Base-by-base conservation (phyloP, 1,284 basidiomycete genomes). In the Ganoderma multipileum region DNA sequence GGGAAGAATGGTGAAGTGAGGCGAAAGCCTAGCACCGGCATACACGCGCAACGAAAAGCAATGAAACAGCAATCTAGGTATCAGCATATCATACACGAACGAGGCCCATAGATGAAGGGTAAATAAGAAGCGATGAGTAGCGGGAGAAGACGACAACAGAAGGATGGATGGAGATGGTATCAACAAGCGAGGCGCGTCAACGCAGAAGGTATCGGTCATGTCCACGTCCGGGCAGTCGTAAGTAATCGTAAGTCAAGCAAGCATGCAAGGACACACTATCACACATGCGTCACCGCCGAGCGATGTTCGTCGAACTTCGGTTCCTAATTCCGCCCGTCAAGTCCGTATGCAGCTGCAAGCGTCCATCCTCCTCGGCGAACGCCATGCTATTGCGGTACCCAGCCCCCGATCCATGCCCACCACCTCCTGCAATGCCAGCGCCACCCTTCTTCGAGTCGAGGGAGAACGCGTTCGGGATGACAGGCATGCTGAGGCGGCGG, bases 401-500 rank as follows among this genome's bases (percentile, higher is more conserved):
- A 33, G 66, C 61, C 18, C 41, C 61, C 16, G 30, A 70, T 8
- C 75, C 74, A n/a, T n/a, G 44, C n/a, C n/a, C n/a, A 18, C 44
- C 44, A 1, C 74, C 33, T 3, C 33, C 72, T 2, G 72, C 67
- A 26, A 76, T 74, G 4, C 75, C 77, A 18, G 66, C 69, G 61
- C 72, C 75, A 54, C 73, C 73, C 74, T 80, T 81, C 78, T 79
- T 81, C 60, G 78, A 77, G 42, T 81, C 80, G 16, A 76, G 72
- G 6, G 83, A 84, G 74, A 91, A 88, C 26, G 87, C 84, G 65
- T 84, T 84, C 26, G 83, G 82, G 33, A 89, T 85, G 1, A 86
- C 86, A 1, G 92, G 91, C 91, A 93, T 92, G 73, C 92, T 94
- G 68, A 94, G 77, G 65, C 92, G 82, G 47, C 91, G 81, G 71